Evolutionary conservation across 1,139 yeast genomes (phyloP).

Genomic region (Ashbya aceris): DNA sequence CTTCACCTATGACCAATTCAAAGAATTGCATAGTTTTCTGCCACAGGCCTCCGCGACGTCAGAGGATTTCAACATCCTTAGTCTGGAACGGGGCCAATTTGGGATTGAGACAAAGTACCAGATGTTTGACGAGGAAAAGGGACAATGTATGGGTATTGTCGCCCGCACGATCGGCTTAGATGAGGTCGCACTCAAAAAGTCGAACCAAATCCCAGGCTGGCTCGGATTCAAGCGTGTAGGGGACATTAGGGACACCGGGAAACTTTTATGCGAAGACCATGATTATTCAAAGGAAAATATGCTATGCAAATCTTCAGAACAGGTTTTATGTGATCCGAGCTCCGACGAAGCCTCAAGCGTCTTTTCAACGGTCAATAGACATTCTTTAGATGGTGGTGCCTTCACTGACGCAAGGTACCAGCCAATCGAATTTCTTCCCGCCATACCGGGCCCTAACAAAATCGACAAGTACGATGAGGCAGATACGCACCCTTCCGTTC

Average conservation of each 20-base stretch:
- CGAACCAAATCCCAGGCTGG: constrained; percentile 4
- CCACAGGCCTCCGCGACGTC: not conserved
- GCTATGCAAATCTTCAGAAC: not conserved
- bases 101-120: constrained; percentile 2
- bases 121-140: constrained; percentile 2
- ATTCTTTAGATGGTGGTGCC: constrained; percentile 1
- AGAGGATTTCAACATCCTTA: constrained; percentile 1
- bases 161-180: constrained; percentile 3
- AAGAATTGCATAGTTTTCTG: constrained; percentile 1
- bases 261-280: not conserved
- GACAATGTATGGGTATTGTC: constrained; percentile 1
- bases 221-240: constrained; percentile 4
- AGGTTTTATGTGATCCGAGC: not conserved
- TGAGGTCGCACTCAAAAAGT: constrained; percentile 2
- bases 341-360: constrained; percentile 1
- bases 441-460: not conserved
- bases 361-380: constrained; percentile 1
- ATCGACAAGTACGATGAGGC: constrained; percentile 2
- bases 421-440: constrained; percentile 3
- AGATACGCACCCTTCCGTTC: constrained; percentile 2
- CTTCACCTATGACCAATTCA: not conserved
- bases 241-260: not conserved
- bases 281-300: not conserved
- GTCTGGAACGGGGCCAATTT: constrained; percentile 1
- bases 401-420: constrained; percentile 4